These are phyloP conservation scores for Naganishia sp. DNA, from an alignment of 1,284 basidiomycete genomes.

Conservation along the genomic window DNA sequence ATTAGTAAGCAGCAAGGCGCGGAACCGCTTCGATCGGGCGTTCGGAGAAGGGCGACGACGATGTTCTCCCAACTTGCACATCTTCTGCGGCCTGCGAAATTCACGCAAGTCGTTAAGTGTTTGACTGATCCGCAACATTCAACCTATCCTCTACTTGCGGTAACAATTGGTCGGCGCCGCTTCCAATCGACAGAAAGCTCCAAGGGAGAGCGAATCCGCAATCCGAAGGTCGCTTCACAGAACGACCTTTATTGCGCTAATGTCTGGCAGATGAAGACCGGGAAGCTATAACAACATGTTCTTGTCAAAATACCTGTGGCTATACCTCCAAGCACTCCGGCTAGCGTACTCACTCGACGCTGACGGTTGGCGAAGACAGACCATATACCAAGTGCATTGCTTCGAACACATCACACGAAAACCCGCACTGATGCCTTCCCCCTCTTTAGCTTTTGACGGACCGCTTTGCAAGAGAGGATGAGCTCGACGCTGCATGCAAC, in stretches of 20 bases:
- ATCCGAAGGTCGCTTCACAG: no score
- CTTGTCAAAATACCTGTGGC: background rate
- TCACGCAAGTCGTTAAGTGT: no score
- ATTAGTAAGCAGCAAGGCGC: background rate
- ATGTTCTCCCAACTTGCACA: no score
- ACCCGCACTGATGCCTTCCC: conserved; percentile 16
- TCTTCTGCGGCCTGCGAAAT: no score
- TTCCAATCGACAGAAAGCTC: no score
- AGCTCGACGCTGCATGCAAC: conserved; percentile 17
- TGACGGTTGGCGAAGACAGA: conserved; percentile 44
- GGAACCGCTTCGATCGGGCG: background rate
- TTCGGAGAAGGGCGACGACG: background rate
- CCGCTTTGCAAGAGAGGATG: conserved; percentile 28
- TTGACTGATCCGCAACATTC: no score
- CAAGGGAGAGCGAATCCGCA: no score
- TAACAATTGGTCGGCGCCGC: no score
- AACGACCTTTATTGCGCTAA: background rate
- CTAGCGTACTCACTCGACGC: conserved; percentile 40
- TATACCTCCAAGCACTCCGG: background rate
- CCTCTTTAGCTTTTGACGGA: conserved; percentile 18
- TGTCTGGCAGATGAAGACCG: background rate
- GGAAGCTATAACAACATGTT: conserved; percentile 1
- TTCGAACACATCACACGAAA: conserved; percentile 19
- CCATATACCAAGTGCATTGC: conserved; percentile 48
- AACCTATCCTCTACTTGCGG: no score